phyloP scores from a whole-genome alignment of 306 rosid species.

The Carpinus viminea region DNA sequence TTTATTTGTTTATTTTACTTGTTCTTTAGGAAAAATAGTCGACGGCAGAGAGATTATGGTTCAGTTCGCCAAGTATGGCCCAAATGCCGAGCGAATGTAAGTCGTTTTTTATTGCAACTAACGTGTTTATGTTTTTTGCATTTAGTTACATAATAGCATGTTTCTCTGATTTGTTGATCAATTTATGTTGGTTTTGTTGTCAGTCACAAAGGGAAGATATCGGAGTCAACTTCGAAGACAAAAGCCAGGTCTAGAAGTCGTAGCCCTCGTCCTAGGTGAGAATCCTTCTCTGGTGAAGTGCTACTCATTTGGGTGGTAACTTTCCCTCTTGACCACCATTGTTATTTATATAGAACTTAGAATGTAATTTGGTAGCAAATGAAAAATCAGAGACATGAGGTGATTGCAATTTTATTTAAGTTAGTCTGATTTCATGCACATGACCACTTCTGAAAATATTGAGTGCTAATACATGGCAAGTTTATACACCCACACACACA shows the following conservation, averaged over 20 bases:
- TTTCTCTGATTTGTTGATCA: background rate
- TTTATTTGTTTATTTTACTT: background rate
- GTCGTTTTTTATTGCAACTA: background rate
- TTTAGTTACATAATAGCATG: background rate
- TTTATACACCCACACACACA: background rate
- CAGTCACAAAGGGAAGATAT: slow-evolving; percentile 63
- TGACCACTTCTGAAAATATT: background rate
- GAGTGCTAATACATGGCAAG: background rate
- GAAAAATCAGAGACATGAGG: background rate
- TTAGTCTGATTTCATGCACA: background rate
- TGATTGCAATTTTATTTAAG: background rate
- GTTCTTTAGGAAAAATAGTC: slow-evolving; percentile 53
- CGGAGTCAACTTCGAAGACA: slow-evolving; percentile 53
- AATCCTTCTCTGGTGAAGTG: background rate
- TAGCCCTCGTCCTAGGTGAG: slow-evolving; percentile 77
- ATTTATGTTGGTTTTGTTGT: background rate
- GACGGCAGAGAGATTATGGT: slow-evolving; percentile 86
- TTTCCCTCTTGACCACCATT: background rate
- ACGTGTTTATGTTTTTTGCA: background rate
- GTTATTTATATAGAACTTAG: background rate
- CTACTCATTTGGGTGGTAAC: slow-evolving; percentile 1
- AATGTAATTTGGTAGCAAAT: background rate
- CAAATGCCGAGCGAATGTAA: slow-evolving; percentile 76
- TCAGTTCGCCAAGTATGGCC: slow-evolving; percentile 82
- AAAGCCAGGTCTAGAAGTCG: slow-evolving; percentile 58